Base-by-base conservation (phyloP, 495 filamentous ascomycete species). In the Penicillium nucicola region DNA sequence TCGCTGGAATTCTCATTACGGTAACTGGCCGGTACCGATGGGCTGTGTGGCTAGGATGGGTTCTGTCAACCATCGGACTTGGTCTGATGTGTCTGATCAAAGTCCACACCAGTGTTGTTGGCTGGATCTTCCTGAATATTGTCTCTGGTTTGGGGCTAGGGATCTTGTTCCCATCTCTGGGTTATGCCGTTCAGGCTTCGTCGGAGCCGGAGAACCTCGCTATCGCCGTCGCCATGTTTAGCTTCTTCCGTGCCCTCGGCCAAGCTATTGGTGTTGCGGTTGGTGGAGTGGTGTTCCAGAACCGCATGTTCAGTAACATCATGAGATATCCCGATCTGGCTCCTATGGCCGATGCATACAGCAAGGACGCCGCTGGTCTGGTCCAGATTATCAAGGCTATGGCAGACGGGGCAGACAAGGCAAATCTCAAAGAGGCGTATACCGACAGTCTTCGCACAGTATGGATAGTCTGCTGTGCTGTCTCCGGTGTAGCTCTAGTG, bases 271-370 rank as follows among this genome's bases (percentile, higher is more conserved):
- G 81, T 3, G 74, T 83, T 17, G 80, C 80, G 4, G 64, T 83
- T 18, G 81, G 80, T 4, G 78, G 79, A 11, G 76, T 76, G 4
- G 69, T 81, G 5, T 87, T 87, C 63, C 80, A 85, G 59, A 85
- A 84, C 37, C 71, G 71, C 28, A 78, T 87, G 68, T 66, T 67
- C 17, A 35, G 42, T 1, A 78, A 80, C 23, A 48, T 87, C 1
- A 32, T 58, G 5, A 53, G 48, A 10, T 72, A 80, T 17, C 58
- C 73, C 2, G 62, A 58, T 4, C 64, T 84, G 19, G 73, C 68
- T 0, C 56, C 59, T 0, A 56, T 68, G 42, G 83, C 82, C 4
- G 65, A 48, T 11, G 61, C 64, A 8, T 81, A 81, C 45, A 76
- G 75, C 34, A 71, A 72, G 15, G 80, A 88, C 66, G 80, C 83